Evolutionary conservation across 2,329 filamentous ascomycete species (phyloP), one percentile per base, ranked within the genome.

Genomic region (Pseudocercospora fuligena): DNA sequence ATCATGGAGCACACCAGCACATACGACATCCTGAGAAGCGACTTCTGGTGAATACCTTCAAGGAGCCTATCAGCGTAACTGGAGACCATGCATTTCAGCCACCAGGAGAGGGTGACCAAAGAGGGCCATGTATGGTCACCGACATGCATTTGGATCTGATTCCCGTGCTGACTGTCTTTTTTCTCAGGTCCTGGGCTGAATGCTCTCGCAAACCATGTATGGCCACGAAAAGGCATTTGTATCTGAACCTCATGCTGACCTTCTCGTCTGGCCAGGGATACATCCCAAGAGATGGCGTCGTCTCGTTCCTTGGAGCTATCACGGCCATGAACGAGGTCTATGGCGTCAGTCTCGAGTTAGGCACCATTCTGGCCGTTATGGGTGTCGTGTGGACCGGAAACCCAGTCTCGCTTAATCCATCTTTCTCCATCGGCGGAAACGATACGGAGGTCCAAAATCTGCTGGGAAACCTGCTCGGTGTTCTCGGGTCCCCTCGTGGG

Each of bases 371-470:
- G 25, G 70, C 74, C n/a, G 70, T 74, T 16, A 75, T 76, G 70
- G 74, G 73, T n/a, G 71, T 73, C 9, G 71, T 77, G 4, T 73
- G 76, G 51, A 54, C 51, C 21, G 51, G 75, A 27, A 70, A 75
- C 57, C 68, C 71, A 5, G 68, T 86, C 0, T 85, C 85, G 0
- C 67, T 85, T 1, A 77, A 80, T 49, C 71, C 71, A 9, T 73
- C 70, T 0, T 76, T 74, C 65, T 74, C 73, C 9, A 76, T 76
- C 16, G 74, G 73, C 43, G 73, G 73, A 21, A 66, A 65, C 25
- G 61, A 66, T 12, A 36, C 63, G n/a, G 67, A 70, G 19, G 72
- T 72, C 31, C 77, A 79, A 64, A 81, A 83, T 68, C 73, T 84
- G 7, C 76, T 84, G 2, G 81, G 83, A 66, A 74, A 84, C 6